Evolutionary conservation across 768 basidiomycete genomes (phyloP), one percentile per base, ranked within the genome.

Genomic region (Mycena capillaripes): DNA sequence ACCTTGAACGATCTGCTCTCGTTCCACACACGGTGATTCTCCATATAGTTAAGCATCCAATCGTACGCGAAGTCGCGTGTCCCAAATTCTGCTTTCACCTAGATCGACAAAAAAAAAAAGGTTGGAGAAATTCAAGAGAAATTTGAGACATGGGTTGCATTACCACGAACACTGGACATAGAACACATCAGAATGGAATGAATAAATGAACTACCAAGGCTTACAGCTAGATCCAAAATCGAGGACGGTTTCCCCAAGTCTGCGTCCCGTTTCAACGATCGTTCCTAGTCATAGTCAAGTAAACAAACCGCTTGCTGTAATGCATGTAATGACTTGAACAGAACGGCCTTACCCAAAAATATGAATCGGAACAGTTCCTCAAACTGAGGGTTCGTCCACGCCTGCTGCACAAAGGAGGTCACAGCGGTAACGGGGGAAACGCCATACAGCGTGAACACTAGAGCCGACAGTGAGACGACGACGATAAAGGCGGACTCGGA

Each of bases 1-100:
- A 74, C 73, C 36, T 74, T 74, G 60, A 74, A 74, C 7, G 73
- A 66, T 2, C 73, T 36, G 60, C 73, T 74, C 29, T 70, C 64
- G 65, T 67, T 60, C 69, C 69, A 74, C n/a, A 74, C 69, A 4
- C 69, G 69, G 21, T 70, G 64, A 16, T 66, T 25, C 29, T 74
- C 73, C 30, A 74, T 9, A 48, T 74, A 74, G 50, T 67, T 44
- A 6, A 67, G 40, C 2, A 70, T 52, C 73, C 73, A 74, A 40
- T 74, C 73, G 23, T 70, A 74, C 40, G 73, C 73, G 61, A 74
- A 74, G 19, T 74, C 73, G 10, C 59, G 32, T 8, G 69, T 70
- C 23, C 17, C 53, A 34, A 74, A 74, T 21, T 67, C 59, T 0
- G 69, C 65, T 32, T 66, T 59, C 7, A 73, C 69, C 67, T 53